Conservation (phyloP, 2,329 filamentous ascomycete species). For the Aureobasidium uvarum region DNA sequence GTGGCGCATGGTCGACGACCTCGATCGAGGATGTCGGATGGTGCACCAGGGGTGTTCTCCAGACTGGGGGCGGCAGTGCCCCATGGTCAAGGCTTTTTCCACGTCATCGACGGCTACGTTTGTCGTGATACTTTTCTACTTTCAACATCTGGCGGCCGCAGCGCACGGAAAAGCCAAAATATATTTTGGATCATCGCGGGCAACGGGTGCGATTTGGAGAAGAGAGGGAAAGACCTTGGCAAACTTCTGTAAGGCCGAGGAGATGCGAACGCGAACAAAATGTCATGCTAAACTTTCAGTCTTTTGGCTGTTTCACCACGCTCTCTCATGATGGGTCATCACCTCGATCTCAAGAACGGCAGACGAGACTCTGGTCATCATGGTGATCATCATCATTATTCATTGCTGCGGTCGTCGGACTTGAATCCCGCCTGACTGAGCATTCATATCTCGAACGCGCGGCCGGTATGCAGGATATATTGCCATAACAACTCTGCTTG, state of each 20-base stretch:
- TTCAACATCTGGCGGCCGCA: constrained; percentile 3
- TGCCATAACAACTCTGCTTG: not conserved
- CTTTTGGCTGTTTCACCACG: not conserved
- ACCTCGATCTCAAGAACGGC: not conserved
- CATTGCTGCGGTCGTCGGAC: constrained; percentile 4
- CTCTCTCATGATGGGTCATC: not conserved
- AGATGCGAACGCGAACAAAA: not conserved
- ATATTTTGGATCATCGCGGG: constrained; percentile 4
- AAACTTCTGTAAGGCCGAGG: constrained; percentile 1
- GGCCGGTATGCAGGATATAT: constrained; percentile 13
- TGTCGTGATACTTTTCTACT: constrained; percentile 11
- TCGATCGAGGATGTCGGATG: not conserved
- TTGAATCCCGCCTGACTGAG: not conserved
- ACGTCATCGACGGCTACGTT: constrained; percentile 9
- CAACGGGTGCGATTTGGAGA: not conserved
- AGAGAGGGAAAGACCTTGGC: not conserved
- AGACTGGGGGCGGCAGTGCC: constrained; percentile 4
- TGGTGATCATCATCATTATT: not conserved
- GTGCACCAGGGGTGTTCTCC: not conserved
- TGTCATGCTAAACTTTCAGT: not conserved
- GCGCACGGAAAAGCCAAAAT: not conserved
- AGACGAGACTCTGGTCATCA: not conserved
- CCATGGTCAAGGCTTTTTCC: not conserved
- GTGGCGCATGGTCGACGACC: not conserved
- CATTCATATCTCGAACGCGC: constrained; percentile 13